Conservation (phyloP, 225 moss, liverwort and hornwort species). For the Polytrichum formosum region DNA sequence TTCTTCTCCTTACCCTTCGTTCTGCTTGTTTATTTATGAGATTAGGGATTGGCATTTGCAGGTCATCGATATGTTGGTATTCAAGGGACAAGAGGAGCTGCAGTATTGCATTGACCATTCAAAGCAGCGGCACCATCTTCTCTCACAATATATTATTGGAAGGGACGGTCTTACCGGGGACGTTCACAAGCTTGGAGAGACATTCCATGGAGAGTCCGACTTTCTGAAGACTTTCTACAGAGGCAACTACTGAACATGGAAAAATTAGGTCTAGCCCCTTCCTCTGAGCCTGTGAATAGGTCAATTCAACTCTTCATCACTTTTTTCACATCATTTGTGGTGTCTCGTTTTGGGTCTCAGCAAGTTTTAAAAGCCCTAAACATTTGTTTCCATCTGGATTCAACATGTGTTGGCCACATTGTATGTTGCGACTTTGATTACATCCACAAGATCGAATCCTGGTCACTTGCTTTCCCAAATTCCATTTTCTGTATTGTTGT, state of each 20-base stretch:
- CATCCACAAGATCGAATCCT: too few species aligned
- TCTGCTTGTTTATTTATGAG: not conserved
- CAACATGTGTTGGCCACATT: too few species aligned
- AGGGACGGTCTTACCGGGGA: conserved; percentile 55
- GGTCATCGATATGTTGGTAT: conserved; percentile 96
- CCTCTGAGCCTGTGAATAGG: not conserved
- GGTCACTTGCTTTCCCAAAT: too few species aligned
- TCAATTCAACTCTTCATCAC: not conserved
- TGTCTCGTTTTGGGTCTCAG: not conserved
- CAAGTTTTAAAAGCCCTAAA: not conserved
- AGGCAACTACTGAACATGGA: conserved; percentile 53
- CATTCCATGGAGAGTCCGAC: conserved; percentile 82
- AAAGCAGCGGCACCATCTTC: conserved; percentile 92
- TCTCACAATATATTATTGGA: conserved; percentile 81
- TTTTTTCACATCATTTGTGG: too few species aligned
- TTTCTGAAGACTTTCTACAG: conserved; percentile 89
- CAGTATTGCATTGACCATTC: conserved; percentile 85
- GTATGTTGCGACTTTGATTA: too few species aligned
- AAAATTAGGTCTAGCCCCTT: not conserved
- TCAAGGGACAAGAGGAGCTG: conserved; percentile 91
- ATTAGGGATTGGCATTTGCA: conserved; percentile 17
- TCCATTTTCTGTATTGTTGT: too few species aligned
- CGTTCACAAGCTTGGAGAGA: conserved; percentile 64
- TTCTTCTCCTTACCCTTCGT: not conserved
- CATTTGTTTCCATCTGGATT: not conserved